Evolutionary conservation across 1,139 yeast genomes (phyloP), one percentile per base, ranked within the genome.

Genomic region (Candida sanyaensis): DNA sequence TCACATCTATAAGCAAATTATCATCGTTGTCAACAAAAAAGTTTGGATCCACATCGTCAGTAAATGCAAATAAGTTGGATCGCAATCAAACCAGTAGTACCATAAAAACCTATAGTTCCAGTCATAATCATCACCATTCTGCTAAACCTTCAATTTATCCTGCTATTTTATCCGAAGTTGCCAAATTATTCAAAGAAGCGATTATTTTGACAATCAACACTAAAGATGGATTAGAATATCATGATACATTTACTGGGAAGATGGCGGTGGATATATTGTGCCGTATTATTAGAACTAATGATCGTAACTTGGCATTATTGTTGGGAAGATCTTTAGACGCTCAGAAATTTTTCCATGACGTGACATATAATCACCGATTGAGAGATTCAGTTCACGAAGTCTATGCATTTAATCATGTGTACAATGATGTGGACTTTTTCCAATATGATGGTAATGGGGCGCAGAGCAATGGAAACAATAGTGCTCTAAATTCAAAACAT

Each of bases 291-390:
- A 77, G 96, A 55, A 92, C 97, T 3, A 88, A 91, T 12, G 99
- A 93, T 65, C 77, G 99, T 52, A 92, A 91, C 58, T 71, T 93
- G 61, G 98, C 98, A 0, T 71, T 93, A 43, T 71, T 93, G 42
- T 71, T 95, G 44, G 99, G 99, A 23, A 78, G 99, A 54, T 87
- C 98, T 0, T 73, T 93, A 51, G 99, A 93, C 68, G 96, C 97
- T 0, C 98, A 93, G 59, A 89, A 89, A 66, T 82, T 90, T 50
- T 91, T 93, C 66, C 97, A 91, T 62, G 99, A 93, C 68, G 98
- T 92, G 27, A 89, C 97, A 0, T 93, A 93, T 66, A 96, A 91
- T 58, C 98, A 92, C 64, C 75, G 97, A 45, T 75, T 93, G 47
- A 78, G 99, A 54, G 99, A 93, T 67, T 88, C 96, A 0, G 80